These are phyloP conservation scores for Scheffersomyces insectosa DNA, from an alignment of 1,139 yeast genomes.

Conservation along the genomic window DNA sequence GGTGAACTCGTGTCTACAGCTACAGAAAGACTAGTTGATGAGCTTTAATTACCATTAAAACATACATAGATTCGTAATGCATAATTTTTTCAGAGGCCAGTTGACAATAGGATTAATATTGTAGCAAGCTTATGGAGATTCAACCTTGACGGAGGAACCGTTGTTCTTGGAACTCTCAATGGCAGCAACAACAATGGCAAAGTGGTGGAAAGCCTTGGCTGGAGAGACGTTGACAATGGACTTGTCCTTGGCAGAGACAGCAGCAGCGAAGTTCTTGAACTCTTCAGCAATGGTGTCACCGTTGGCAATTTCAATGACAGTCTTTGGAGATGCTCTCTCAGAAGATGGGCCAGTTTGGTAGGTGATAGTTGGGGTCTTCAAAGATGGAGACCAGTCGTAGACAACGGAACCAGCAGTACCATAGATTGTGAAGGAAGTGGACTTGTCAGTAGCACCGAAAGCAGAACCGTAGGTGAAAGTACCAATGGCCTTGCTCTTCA, in stretches of 20 bases:
- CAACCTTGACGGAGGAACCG: constrained; percentile 61
- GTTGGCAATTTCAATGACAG: constrained; percentile 59
- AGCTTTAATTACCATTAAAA: constrained; percentile 5
- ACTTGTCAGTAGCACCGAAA: constrained; percentile 81
- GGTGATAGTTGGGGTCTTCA: constrained; percentile 45
- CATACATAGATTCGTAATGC: not conserved
- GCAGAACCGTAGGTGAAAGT: constrained; percentile 88
- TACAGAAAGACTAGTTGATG: constrained; percentile 11
- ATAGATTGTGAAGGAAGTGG: constrained; percentile 63
- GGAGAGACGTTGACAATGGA: constrained; percentile 60
- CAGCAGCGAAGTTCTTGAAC: constrained; percentile 72
- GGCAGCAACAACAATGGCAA: constrained; percentile 85
- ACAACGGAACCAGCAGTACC: constrained; percentile 77
- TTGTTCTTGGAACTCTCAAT: constrained; percentile 63
- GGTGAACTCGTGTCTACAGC: constrained; percentile 4
- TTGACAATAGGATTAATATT: not conserved
- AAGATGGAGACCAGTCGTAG: constrained; percentile 61
- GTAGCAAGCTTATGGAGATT: constrained; percentile 13
- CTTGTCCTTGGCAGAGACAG: constrained; percentile 66
- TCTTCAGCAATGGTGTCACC: constrained; percentile 56
- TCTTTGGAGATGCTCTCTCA: constrained; percentile 42
- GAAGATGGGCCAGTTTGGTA: constrained; percentile 49
- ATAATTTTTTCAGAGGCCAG: not conserved
- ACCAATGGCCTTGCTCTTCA: constrained; percentile 72
- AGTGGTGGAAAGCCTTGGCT: constrained; percentile 82